phyloP scores from a whole-genome alignment of 164 flowering plant species.

The Macadamia tetraphylla region DNA sequence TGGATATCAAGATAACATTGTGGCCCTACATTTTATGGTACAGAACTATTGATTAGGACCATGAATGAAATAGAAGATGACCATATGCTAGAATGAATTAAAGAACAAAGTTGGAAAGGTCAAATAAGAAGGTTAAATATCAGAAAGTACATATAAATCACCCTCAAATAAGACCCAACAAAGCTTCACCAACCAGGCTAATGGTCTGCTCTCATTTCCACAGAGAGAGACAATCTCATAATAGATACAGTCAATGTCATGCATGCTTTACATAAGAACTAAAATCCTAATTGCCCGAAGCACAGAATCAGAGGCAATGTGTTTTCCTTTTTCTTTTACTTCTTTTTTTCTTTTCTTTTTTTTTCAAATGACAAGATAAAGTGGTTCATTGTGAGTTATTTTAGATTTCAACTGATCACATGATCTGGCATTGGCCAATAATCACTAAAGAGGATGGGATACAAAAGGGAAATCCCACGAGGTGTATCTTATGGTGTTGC shows the following conservation, averaged over 20 bases:
- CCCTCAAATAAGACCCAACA: too few species aligned
- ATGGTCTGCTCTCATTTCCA: not conserved
- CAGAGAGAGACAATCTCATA: not conserved
- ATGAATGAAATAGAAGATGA: not conserved
- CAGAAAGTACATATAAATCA: not conserved
- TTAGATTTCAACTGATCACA: too few species aligned
- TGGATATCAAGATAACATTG: slow-evolving; percentile 78
- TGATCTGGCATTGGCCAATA: too few species aligned
- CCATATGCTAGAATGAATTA: not conserved
- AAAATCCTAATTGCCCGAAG: not conserved
- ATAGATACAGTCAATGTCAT: not conserved
- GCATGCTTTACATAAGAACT: not conserved
- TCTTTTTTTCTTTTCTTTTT: too few species aligned
- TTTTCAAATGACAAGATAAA: too few species aligned
- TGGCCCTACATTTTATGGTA: slow-evolving; percentile 61
- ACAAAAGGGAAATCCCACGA: too few species aligned
- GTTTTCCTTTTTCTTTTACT: too few species aligned
- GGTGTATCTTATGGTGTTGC: too few species aligned
- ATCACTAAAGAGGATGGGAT: too few species aligned
- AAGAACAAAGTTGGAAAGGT: not conserved
- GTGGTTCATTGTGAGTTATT: too few species aligned
- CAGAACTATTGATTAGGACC: slow-evolving; percentile 10
- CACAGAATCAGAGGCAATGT: too few species aligned
- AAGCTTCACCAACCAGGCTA: too few species aligned
- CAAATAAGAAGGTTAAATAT: not conserved